Evolutionary conservation across 306 rosid species (phyloP).

Genomic region (Mimosa bimucronata): DNA sequence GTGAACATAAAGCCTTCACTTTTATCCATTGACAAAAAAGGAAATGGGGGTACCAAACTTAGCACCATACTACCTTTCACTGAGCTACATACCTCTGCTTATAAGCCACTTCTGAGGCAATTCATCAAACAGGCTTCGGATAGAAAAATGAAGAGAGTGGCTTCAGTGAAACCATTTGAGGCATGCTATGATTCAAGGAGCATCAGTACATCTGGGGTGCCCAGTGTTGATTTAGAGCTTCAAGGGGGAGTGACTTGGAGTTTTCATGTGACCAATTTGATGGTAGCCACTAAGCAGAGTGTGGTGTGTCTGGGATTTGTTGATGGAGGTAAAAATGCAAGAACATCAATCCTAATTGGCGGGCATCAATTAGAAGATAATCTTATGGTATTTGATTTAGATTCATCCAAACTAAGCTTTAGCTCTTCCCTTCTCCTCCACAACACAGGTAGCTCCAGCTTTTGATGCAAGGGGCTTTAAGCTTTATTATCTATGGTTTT

Average conservation of each 20-base stretch:
- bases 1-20: constrained; percentile 42
- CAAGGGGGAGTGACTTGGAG: constrained; percentile 39
- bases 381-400: constrained; percentile 44
- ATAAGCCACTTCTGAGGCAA: constrained; percentile 35
- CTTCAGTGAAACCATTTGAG: constrained; percentile 44
- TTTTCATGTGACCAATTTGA: constrained; percentile 39
- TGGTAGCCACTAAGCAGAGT: constrained; percentile 43
- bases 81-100: constrained; percentile 34
- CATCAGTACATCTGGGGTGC: constrained; percentile 25
- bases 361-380: constrained; percentile 40
- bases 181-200: constrained; percentile 45
- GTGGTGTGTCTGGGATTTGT: constrained; percentile 50
- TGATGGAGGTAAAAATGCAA: no score
- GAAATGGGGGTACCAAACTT: constrained; percentile 47
- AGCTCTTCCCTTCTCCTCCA: constrained; percentile 45
- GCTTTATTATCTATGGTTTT: not conserved
- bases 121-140: constrained; percentile 39
- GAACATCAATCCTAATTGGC: constrained; percentile 41
- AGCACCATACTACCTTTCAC: constrained; percentile 39
- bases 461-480: not conserved
- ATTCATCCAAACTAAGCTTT: constrained; percentile 36
- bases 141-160: constrained; percentile 42
- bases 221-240: constrained; percentile 44
- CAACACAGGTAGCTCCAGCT: constrained; percentile 27
- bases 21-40: constrained; percentile 33